A percentile compares a stretch with the other conserved stretches of the same genome.
Evolutionary conservation across 768 basidiomycete genomes (phyloP).

Genomic region (Multifurca ochricompacta): DNA sequence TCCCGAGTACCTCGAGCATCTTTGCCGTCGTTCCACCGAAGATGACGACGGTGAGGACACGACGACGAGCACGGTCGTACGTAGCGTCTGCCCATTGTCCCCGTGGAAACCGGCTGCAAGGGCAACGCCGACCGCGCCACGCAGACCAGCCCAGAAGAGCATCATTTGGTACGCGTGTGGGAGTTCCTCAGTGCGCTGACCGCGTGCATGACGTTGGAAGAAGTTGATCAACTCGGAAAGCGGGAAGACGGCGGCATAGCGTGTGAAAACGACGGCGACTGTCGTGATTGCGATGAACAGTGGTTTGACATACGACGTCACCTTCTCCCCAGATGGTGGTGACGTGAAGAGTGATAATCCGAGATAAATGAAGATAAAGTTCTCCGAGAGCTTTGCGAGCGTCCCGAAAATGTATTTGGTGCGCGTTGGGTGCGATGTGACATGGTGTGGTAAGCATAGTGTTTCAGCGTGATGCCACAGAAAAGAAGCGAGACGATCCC

Average conservation of each 20-base stretch:
- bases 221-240: slow-evolving; percentile 93
- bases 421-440: slow-evolving; percentile 88
- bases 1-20: slow-evolving; percentile 97
- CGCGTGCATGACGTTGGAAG: slow-evolving; percentile 75
- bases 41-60: slow-evolving; percentile 91
- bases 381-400: slow-evolving; percentile 91
- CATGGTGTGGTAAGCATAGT: slow-evolving; percentile 99
- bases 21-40: slow-evolving; percentile 97
- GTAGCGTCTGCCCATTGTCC: slow-evolving; percentile 81
- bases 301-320: slow-evolving; percentile 86
- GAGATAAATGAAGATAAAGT: slow-evolving; percentile 99
- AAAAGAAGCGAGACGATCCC: slow-evolving; percentile 97
- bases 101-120: slow-evolving; percentile 94
- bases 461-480: slow-evolving; percentile 98
- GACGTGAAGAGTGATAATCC: slow-evolving; percentile 94
- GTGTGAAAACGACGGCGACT: slow-evolving; percentile 88
- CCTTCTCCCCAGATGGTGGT: slow-evolving; percentile 66
- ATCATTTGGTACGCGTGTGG: slow-evolving; percentile 99
- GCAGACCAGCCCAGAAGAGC: slow-evolving; percentile 96
- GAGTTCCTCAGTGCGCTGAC: slow-evolving; percentile 82
- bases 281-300: slow-evolving; percentile 90
- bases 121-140: slow-evolving; percentile 96
- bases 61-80: slow-evolving; percentile 91
- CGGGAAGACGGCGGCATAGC: slow-evolving; percentile 94
- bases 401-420: slow-evolving; percentile 95